Evolutionary conservation across 75 land plant species (phyloP).

Genomic region (Selaginella moellendorffii): DNA sequence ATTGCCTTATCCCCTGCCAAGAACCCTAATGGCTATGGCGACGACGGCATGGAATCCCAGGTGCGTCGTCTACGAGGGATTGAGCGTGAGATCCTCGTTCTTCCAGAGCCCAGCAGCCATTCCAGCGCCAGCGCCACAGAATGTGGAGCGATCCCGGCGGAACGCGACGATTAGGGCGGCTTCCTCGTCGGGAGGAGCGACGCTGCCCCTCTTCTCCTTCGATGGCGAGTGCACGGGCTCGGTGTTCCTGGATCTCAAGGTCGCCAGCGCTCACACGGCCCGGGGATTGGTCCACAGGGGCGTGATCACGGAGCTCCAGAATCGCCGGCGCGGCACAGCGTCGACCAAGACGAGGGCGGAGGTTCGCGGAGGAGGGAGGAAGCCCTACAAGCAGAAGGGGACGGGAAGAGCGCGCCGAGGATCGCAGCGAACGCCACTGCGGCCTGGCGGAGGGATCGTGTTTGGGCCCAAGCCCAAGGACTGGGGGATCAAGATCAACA

Average conservation of each 20-base stretch:
- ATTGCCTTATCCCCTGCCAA: too few relatives aligned
- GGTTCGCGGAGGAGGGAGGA: slow-evolving; percentile 84
- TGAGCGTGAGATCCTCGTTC: too few relatives aligned
- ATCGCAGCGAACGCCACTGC: slow-evolving; percentile 63
- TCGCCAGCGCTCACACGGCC: slow-evolving; percentile 73
- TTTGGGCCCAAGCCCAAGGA: slow-evolving; percentile 94
- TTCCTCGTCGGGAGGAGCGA: not conserved
- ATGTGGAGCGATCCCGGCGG: not conserved
- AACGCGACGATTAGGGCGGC: not conserved
- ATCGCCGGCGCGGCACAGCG: slow-evolving; percentile 78
- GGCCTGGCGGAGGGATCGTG: slow-evolving; percentile 83
- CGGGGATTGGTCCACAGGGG: slow-evolving; percentile 81
- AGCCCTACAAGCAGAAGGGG: slow-evolving; percentile 87
- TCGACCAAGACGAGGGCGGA: slow-evolving; percentile 76
- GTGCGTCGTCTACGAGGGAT: not conserved
- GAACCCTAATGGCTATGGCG: not conserved
- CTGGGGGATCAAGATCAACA: slow-evolving; percentile 86
- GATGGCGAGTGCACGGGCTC: slow-evolving; percentile 20
- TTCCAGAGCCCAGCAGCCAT: not conserved
- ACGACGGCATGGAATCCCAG: not conserved
- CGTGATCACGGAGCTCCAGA: slow-evolving; percentile 59
- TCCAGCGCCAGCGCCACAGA: not conserved
- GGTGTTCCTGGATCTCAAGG: slow-evolving; percentile 37
- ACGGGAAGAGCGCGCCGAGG: slow-evolving; percentile 81
- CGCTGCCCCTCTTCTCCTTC: not conserved